Percentiles rank a stretch among this genome's conserved stretches.
These are phyloP conservation scores for Cubamyces lactineus DNA, from an alignment of 768 basidiomycete genomes.

Conservation along the genomic window DNA sequence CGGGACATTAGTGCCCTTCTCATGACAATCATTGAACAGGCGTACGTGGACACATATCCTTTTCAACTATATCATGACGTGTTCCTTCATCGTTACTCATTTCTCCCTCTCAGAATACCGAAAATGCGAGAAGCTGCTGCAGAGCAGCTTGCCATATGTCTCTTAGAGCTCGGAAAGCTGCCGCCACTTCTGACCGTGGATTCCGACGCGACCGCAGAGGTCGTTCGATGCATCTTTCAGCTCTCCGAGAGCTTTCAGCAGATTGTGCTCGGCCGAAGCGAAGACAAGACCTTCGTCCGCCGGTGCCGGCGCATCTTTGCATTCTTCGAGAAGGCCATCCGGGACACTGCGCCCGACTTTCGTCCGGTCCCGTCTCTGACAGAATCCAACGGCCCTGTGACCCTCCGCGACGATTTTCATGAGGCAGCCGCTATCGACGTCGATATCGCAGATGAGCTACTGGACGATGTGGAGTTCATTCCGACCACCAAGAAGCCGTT, in stretches of 20 bases:
- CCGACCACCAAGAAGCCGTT: slow-evolving; percentile 7
- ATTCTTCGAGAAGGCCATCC: slow-evolving; percentile 40
- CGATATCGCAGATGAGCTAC: background rate
- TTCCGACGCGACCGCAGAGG: slow-evolving; percentile 48
- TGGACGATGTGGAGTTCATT: background rate
- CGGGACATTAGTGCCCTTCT: slow-evolving; percentile 54
- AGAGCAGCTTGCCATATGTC: slow-evolving; percentile 41
- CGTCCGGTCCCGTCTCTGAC: slow-evolving; percentile 33
- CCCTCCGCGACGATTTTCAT: slow-evolving; percentile 3
- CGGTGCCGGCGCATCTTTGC: slow-evolving; percentile 38
- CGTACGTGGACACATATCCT: slow-evolving; percentile 43
- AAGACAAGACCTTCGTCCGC: slow-evolving; percentile 43
- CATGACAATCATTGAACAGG: slow-evolving; percentile 51
- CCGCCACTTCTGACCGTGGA: slow-evolving; percentile 40
- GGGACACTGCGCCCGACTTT: slow-evolving; percentile 47
- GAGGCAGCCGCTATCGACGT: background rate
- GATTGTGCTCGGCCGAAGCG: slow-evolving; percentile 37
- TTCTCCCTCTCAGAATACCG: slow-evolving; percentile 46
- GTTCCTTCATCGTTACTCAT: background rate
- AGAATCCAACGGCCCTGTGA: slow-evolving; percentile 3
- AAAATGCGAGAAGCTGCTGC: slow-evolving; percentile 45
- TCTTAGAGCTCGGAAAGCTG: slow-evolving; percentile 40
- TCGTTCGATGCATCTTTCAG: slow-evolving; percentile 45
- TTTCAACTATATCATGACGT: background rate
- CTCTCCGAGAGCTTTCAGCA: slow-evolving; percentile 48